phyloP scores from a whole-genome alignment of 2,329 filamentous ascomycete genomes.

The Incumbomyces lentus region DNA sequence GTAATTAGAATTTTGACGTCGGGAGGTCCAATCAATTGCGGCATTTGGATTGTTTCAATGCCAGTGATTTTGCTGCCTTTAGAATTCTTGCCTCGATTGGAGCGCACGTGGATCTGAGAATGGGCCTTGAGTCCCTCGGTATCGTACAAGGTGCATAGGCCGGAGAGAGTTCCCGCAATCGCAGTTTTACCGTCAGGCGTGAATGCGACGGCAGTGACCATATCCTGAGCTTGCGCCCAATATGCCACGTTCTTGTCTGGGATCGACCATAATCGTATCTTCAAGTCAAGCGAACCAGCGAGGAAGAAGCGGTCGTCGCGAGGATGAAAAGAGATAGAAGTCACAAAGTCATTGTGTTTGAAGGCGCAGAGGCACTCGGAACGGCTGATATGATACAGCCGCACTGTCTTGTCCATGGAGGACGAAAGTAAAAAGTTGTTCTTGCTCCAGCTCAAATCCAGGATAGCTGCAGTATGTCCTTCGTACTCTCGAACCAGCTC shows the following conservation, averaged over 20 bases:
- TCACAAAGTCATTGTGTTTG: slow-evolving; percentile 89
- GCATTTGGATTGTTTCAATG: slow-evolving; percentile 63
- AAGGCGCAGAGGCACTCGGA: slow-evolving; percentile 84
- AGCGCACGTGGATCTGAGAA: slow-evolving; percentile 85
- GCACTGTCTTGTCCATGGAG: slow-evolving; percentile 95
- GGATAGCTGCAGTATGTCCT: slow-evolving; percentile 73
- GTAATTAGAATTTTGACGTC: slow-evolving; percentile 80
- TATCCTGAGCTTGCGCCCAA: slow-evolving; percentile 64
- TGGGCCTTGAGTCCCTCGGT: slow-evolving; percentile 79
- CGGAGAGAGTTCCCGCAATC: slow-evolving; percentile 78
- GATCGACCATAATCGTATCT: slow-evolving; percentile 88
- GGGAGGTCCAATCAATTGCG: slow-evolving; percentile 46
- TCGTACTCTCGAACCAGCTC: slow-evolving; percentile 69
- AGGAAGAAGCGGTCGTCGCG: slow-evolving; percentile 94
- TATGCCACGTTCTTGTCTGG: slow-evolving; percentile 90
- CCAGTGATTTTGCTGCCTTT: slow-evolving; percentile 97
- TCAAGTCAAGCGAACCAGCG: slow-evolving; percentile 81
- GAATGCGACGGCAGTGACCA: slow-evolving; percentile 90
- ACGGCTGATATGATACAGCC: slow-evolving; percentile 82
- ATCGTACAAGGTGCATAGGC: slow-evolving; percentile 80
- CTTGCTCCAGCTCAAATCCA: slow-evolving; percentile 94
- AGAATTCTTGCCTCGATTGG: slow-evolving; percentile 80
- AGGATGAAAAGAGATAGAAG: slow-evolving; percentile 88
- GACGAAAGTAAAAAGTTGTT: slow-evolving; percentile 95
- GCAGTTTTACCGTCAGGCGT: slow-evolving; percentile 82